Percentiles rank a stretch among this genome's conserved stretches.
Evolutionary conservation across 495 filamentous ascomycete species (phyloP).

Genomic region (Acidiella bohemica): DNA sequence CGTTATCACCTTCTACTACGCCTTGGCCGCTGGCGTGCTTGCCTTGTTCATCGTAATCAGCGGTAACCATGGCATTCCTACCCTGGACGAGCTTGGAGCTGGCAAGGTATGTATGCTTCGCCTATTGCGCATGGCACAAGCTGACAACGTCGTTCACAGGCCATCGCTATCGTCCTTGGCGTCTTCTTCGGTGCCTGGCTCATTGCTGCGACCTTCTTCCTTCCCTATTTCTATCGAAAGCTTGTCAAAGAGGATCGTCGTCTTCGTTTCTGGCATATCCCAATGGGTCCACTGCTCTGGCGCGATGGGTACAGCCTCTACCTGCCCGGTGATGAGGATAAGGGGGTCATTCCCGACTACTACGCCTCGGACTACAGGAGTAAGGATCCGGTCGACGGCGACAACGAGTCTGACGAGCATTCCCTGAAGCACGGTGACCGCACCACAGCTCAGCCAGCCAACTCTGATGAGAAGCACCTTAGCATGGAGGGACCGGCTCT

Average conservation of each 20-base stretch:
- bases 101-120: no score
- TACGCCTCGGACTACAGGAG: no score
- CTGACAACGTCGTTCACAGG: no score
- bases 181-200: constrained; percentile 41
- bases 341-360: constrained; percentile 39
- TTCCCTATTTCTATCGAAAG: constrained; percentile 49
- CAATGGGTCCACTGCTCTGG: constrained; percentile 42
- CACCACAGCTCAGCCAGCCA: background rate
- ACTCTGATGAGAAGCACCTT: no score
- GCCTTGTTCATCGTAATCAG: constrained; percentile 52
- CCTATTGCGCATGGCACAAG: no score
- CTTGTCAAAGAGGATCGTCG: constrained; percentile 43
- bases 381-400: no score
- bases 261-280: constrained; percentile 44
- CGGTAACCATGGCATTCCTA: constrained; percentile 34
- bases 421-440: constrained; percentile 6
- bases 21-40: constrained; percentile 45
- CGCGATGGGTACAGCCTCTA: constrained; percentile 18
- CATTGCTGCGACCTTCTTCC: constrained; percentile 43
- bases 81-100: no score
- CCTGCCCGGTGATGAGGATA: constrained; percentile 13
- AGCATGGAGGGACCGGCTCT: no score
- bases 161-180: constrained; percentile 47
- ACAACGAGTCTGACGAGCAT: no score
- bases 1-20: constrained; percentile 40